Evolutionary conservation across 148 eudicot species (phyloP).

Genomic region (Tetragonia tetragonoides): DNA sequence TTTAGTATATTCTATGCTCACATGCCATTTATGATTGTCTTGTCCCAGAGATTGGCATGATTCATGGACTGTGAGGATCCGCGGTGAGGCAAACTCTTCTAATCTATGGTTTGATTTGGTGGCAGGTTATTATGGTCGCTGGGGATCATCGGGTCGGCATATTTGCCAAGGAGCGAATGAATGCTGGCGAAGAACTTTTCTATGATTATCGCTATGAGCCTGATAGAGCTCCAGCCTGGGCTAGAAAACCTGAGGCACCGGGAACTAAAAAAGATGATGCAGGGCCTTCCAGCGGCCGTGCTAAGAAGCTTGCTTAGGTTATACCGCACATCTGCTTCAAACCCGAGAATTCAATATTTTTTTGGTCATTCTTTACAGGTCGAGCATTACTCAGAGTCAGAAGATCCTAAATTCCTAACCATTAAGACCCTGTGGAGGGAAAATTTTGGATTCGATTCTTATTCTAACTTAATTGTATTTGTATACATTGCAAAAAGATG

Average conservation of each 20-base stretch:
- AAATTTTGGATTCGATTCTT: slow-evolving; percentile 24
- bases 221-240: slow-evolving; percentile 98
- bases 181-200: slow-evolving; percentile 87
- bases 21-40: not conserved
- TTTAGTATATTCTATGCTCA: too few relatives aligned
- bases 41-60: not conserved
- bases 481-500: not conserved
- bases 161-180: slow-evolving; percentile 86
- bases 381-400: slow-evolving; percentile 17
- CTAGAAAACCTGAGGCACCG: slow-evolving; percentile 76
- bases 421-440: slow-evolving; percentile 18
- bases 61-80: not conserved
- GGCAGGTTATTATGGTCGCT: slow-evolving; percentile 90
- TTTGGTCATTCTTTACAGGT: slow-evolving; percentile 27
- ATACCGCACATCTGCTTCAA: not conserved
- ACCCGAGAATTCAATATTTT: not conserved
- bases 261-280: slow-evolving; percentile 77
- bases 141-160: slow-evolving; percentile 99
- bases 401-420: slow-evolving; percentile 27
- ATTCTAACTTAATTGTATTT: slow-evolving; percentile 28
- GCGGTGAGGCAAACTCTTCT: not conserved
- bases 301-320: slow-evolving; percentile 72
- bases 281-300: slow-evolving; percentile 77
- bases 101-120: not conserved
- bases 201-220: slow-evolving; percentile 92